Evolutionary conservation across 1,284 basidiomycete species (phyloP).

Genomic region (Apiotrichum porosum): DNA sequence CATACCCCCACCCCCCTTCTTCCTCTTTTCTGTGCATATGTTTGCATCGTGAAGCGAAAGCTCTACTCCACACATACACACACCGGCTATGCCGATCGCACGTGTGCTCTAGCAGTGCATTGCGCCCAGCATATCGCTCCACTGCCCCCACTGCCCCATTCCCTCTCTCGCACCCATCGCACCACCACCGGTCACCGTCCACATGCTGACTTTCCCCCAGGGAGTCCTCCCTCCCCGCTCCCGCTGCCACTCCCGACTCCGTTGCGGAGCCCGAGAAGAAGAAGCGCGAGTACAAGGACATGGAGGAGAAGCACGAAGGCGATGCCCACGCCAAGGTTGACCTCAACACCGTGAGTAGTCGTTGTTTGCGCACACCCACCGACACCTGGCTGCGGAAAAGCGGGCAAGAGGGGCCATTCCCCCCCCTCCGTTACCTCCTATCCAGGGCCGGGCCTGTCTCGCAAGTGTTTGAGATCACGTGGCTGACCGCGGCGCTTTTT

Average conservation of each 20-base stretch:
- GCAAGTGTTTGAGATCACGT: neutral
- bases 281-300: conserved; percentile 89
- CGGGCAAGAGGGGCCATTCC: too few species aligned
- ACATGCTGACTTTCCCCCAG: conserved; percentile 16
- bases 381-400: too few species aligned
- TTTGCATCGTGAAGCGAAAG: too few species aligned
- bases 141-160: neutral
- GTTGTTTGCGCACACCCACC: too few species aligned
- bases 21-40: too few species aligned
- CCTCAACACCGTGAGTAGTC: conserved; percentile 63
- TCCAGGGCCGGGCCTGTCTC: too few species aligned
- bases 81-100: too few species aligned
- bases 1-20: neutral
- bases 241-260: neutral
- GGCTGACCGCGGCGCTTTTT: conserved; percentile 3
- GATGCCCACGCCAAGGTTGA: conserved; percentile 68
- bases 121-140: neutral
- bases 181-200: neutral
- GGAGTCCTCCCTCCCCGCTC: conserved; percentile 33
- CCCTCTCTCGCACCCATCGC: neutral
- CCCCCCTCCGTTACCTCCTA: too few species aligned
- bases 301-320: conserved; percentile 61
- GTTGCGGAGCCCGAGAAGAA: conserved; percentile 54
- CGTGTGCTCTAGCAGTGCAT: too few species aligned
- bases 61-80: too few species aligned